Evolutionary conservation across 495 filamentous ascomycete genomes (phyloP), one percentile per base, ranked within the genome.

Genomic region (Aspergillus sclerotiicarbonarius): DNA sequence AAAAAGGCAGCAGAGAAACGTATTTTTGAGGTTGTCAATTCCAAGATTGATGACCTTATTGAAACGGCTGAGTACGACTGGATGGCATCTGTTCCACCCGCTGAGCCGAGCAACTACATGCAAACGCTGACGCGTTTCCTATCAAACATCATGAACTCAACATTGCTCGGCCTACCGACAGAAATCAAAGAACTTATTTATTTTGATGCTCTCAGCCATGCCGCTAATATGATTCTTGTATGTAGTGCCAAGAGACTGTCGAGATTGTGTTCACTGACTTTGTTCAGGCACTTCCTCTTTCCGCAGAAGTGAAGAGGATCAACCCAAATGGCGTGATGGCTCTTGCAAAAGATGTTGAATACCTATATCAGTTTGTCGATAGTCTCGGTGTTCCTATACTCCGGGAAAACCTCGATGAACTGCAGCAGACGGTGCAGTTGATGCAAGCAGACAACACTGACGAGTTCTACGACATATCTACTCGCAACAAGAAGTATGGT

Each of bases 161-260:
- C 92, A 0, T 80, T 98, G 7, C 82, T 98, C 4, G 92, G 92
- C 12, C 79, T 98, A 29, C 94, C 94, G 0, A 87, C 89, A 4
- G 90, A 96, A 62, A 98, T 98, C 72, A 96, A 97, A 71, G 91
- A 95, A 67, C 82, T 97, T 32, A 96, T 98, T 58, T 98, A 98
- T 72, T 97, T 97, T 62, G 93, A 97, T 68, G 95, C 95, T 3
- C 81, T 98, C 55, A 90, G 85, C 56, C 93, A 98, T 70, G 91
- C 95, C 6, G 87, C 91, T 8, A 87, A 87, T 56, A 90, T 87
- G 75, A 94, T 98, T 32, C 75, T 98, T 46, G 87, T 91, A 71
- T 62, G 80, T 61, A 39, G 48, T 60, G n/a, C 41, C 32, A 35
- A 25, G 33, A 33, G 20, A 19, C 45, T 8, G 31, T 39, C 13